These are phyloP conservation scores for Ceratobasidium sp. DNA, from an alignment of 1,284 basidiomycete species.

Conservation along the genomic window DNA sequence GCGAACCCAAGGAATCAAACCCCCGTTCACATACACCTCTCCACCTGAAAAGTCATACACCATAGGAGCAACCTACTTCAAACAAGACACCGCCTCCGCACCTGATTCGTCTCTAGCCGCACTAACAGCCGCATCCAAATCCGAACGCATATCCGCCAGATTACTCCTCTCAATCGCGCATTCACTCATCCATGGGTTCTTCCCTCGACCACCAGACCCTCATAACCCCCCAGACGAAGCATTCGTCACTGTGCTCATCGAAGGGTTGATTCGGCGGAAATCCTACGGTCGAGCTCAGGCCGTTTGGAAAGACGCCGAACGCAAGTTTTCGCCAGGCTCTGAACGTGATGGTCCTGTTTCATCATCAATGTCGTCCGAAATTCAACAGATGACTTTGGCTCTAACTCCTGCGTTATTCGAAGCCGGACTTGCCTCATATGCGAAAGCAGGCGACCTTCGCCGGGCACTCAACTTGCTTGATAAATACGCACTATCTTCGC, in stretches of 20 bases:
- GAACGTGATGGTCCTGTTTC: neutral
- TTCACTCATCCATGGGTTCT: constrained; percentile 10
- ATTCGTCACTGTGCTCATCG: constrained; percentile 14
- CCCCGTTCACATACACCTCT: neutral
- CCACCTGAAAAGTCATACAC: neutral
- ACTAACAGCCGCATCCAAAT: constrained; percentile 25
- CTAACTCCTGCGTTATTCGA: constrained; percentile 10
- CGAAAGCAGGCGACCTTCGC: neutral
- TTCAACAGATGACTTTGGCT: neutral
- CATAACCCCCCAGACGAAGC: neutral
- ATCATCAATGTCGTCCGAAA: neutral
- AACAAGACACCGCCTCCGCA: neutral
- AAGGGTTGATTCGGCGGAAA: constrained; percentile 12
- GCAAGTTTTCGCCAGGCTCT: neutral
- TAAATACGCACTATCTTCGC: constrained; percentile 1
- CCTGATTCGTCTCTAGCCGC: neutral
- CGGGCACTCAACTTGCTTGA: constrained; percentile 12
- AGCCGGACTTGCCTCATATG: constrained; percentile 12
- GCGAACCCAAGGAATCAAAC: constrained; percentile 4
- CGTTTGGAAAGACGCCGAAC: constrained; percentile 25
- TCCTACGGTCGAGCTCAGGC: constrained; percentile 20
- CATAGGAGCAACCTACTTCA: neutral
- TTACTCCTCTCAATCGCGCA: constrained; percentile 22
- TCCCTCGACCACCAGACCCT: neutral
- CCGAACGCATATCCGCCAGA: neutral